Conservation (phyloP, 2,329 filamentous ascomycete species). For the Colletotrichum eremochloae region DNA sequence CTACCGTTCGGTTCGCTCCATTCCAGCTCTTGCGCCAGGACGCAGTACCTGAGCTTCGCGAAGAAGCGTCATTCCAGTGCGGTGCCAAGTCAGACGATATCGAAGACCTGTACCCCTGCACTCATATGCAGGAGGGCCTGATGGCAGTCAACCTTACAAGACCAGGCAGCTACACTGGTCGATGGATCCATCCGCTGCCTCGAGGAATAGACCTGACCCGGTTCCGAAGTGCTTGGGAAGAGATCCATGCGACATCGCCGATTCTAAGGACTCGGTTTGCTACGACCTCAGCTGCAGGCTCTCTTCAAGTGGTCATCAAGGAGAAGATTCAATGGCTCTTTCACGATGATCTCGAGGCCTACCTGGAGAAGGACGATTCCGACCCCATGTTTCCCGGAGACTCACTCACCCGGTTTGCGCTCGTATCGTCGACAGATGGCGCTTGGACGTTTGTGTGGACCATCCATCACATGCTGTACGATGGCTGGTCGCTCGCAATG, state of each 20-base stretch:
- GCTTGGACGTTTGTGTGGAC: slow-evolving; percentile 43
- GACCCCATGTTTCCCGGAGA: slow-evolving; percentile 44
- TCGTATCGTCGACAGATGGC: slow-evolving; percentile 26
- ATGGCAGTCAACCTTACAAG: slow-evolving; percentile 46
- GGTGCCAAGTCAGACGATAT: slow-evolving; percentile 16
- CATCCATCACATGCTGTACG: slow-evolving; percentile 39
- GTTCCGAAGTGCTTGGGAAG: slow-evolving; percentile 44
- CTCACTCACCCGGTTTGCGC: slow-evolving; percentile 43
- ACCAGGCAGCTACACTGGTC: slow-evolving; percentile 43
- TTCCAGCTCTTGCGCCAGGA: slow-evolving; percentile 8
- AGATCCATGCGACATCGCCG: slow-evolving; percentile 35
- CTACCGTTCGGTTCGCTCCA: background rate
- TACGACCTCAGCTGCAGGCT: slow-evolving; percentile 23
- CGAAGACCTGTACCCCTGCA: slow-evolving; percentile 45
- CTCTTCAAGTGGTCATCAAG: slow-evolving; percentile 64
- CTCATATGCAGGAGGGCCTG: slow-evolving; percentile 44
- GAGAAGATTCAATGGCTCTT: slow-evolving; percentile 14
- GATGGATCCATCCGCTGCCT: slow-evolving; percentile 38
- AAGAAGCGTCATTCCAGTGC: slow-evolving; percentile 29
- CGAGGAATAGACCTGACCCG: slow-evolving; percentile 26
- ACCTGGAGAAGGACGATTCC: slow-evolving; percentile 26
- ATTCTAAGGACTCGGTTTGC: slow-evolving; percentile 46
- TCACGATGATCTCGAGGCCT: slow-evolving; percentile 27
- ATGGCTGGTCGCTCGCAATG: slow-evolving; percentile 31
- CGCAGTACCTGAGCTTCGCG: background rate